phyloP scores from a whole-genome alignment of 2,329 filamentous ascomycete species.

The Fusarium dlaminii region DNA sequence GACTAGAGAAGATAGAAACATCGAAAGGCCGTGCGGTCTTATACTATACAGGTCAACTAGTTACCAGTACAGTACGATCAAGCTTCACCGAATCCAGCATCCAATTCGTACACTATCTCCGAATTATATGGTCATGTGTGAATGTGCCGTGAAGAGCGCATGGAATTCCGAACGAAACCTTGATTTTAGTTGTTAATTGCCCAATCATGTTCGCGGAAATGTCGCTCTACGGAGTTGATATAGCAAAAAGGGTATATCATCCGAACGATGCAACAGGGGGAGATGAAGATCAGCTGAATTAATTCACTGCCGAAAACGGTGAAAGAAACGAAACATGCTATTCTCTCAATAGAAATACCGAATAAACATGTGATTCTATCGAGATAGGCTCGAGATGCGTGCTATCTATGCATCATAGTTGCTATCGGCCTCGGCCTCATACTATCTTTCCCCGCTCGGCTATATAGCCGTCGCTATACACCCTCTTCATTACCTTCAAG shows the following conservation, averaged over 20 bases:
- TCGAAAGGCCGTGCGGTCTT: not conserved
- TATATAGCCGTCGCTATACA: constrained; percentile 2
- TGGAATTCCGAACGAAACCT: not conserved
- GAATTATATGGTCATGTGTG: constrained; percentile 13
- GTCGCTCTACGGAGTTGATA: not conserved
- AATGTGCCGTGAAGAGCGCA: not conserved
- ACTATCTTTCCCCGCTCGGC: not conserved
- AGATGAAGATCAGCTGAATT: constrained; percentile 21
- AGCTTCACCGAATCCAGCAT: not conserved
- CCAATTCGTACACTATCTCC: constrained; percentile 4
- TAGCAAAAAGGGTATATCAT: constrained; percentile 9
- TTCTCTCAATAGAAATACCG: not conserved
- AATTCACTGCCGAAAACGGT: not conserved
- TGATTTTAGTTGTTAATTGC: constrained; percentile 4
- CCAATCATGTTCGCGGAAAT: not conserved
- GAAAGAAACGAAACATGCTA: not conserved
- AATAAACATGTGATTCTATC: not conserved
- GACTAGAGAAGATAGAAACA: not conserved
- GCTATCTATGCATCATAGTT: not conserved
- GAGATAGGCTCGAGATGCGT: not conserved
- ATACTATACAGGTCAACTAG: constrained; percentile 8
- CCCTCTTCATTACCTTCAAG: not conserved
- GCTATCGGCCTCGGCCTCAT: not conserved
- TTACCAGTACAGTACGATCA: not conserved
- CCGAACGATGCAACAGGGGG: constrained; percentile 3